These are phyloP conservation scores for Apiotrichum veenhuisii DNA, from an alignment of 1,284 basidiomycete species.

Conservation along the genomic window DNA sequence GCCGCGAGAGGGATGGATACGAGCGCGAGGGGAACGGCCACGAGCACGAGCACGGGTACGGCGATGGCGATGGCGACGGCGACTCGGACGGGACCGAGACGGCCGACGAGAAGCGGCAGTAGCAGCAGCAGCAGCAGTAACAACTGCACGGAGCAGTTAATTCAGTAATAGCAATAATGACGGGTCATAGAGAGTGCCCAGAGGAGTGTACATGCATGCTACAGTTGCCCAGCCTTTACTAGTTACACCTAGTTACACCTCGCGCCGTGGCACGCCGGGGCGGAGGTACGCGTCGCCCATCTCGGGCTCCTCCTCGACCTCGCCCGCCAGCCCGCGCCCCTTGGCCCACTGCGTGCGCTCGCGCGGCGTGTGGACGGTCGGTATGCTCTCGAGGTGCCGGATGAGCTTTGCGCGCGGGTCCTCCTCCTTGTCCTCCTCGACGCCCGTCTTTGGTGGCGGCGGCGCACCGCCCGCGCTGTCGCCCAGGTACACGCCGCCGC, in stretches of 20 bases:
- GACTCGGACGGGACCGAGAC: conserved; percentile 3
- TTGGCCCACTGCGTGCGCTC: conserved; percentile 28
- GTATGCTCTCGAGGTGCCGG: neutral
- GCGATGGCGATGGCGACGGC: neutral
- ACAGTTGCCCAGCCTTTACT: neutral
- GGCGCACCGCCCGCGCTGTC: conserved; percentile 3
- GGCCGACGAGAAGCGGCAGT: neutral
- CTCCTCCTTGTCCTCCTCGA: neutral
- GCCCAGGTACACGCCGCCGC: neutral
- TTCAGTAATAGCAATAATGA: neutral
- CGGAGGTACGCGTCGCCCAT: conserved; percentile 35
- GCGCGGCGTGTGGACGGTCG: neutral
- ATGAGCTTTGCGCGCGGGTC: neutral
- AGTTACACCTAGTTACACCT: conserved; percentile 2
- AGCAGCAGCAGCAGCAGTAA: neutral
- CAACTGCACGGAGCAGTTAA: too few species aligned
- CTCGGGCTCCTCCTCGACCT: conserved; percentile 35
- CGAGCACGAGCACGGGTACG: neutral
- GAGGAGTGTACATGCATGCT: conserved; percentile 1
- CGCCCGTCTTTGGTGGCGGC: neutral
- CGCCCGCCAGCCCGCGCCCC: conserved; percentile 30
- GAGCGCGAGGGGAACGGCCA: too few species aligned
- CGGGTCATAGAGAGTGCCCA: neutral
- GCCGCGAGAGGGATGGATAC: neutral
- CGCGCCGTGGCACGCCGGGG: conserved; percentile 29